These are phyloP conservation scores for Mycena maculata DNA, from an alignment of 768 basidiomycete genomes.

Conservation along the genomic window DNA sequence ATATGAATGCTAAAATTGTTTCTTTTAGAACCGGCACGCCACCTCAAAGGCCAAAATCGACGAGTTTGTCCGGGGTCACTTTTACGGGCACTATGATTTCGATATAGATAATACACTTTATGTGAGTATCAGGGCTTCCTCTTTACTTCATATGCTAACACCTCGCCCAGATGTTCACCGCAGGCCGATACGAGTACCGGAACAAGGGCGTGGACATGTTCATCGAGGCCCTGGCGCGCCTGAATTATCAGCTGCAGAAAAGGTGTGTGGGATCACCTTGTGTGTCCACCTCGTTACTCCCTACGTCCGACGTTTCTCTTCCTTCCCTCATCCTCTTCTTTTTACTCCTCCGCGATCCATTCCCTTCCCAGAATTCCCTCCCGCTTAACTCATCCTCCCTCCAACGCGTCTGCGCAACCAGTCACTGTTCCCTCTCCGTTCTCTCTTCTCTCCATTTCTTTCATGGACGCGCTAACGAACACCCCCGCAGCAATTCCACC, in stretches of 20 bases:
- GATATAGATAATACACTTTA: slow-evolving; percentile 93
- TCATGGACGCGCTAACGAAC: not conserved
- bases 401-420: no score
- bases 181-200: slow-evolving; percentile 98
- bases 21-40: slow-evolving; percentile 92
- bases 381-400: no score
- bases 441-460: not conserved
- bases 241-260: slow-evolving; percentile 66
- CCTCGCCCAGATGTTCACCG: slow-evolving; percentile 87
- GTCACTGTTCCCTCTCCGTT: no score
- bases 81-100: slow-evolving; percentile 98
- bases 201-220: slow-evolving; percentile 99
- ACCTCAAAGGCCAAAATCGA: slow-evolving; percentile 97
- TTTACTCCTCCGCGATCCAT: no score
- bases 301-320: no score
- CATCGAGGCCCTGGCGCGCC: slow-evolving; percentile 93
- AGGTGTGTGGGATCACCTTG: no score
- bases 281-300: no score
- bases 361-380: no score
- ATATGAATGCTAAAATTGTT: no score
- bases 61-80: slow-evolving; percentile 97
- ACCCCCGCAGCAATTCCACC: slow-evolving; percentile 58
- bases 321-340: no score
- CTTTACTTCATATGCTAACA: slow-evolving; percentile 9
- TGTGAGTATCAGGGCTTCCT: slow-evolving; percentile 52